Percentiles rank a stretch among this genome's conserved stretches.
These are phyloP conservation scores for Hypoxylon sp. DNA, from an alignment of 2,329 filamentous ascomycete genomes.

Conservation along the genomic window DNA sequence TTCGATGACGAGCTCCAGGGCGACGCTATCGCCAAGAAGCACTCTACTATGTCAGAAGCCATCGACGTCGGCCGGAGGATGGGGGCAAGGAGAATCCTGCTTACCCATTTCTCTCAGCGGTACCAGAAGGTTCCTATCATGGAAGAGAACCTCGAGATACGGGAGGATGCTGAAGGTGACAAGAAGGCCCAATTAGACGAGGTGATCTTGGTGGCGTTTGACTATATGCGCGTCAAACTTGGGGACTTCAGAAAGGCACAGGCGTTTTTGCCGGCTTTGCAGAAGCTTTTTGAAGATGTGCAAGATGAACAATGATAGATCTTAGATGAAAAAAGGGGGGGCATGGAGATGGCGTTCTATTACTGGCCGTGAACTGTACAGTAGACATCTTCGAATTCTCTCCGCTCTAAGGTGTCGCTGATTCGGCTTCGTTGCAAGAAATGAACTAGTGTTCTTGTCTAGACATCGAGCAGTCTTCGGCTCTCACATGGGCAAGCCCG, in stretches of 20 bases:
- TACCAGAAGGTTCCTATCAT: conserved; percentile 82
- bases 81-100: conserved; percentile 82
- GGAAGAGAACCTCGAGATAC: conserved; percentile 54
- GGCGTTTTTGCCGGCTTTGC: conserved; percentile 53
- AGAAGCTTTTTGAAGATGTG: conserved; percentile 51
- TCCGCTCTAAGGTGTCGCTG: background rate
- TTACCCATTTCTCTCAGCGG: conserved; percentile 96
- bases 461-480: background rate
- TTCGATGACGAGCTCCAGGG: conserved; percentile 87
- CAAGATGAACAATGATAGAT: conserved; percentile 30
- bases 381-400: background rate
- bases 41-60: conserved; percentile 90
- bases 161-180: conserved; percentile 47
- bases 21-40: conserved; percentile 89
- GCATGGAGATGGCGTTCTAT: conserved; percentile 3
- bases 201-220: conserved; percentile 81
- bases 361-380: background rate
- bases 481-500: background rate
- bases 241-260: conserved; percentile 55
- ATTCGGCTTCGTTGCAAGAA: background rate
- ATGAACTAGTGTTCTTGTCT: background rate
- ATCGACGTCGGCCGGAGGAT: conserved; percentile 82
- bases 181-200: conserved; percentile 60
- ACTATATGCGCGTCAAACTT: conserved; percentile 78
- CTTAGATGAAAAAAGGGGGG: background rate